A percentile compares a stretch with the other conserved stretches of the same genome.
Conservation (phyloP, 1,284 basidiomycete genomes). For the Volvariella surrecta region DNA sequence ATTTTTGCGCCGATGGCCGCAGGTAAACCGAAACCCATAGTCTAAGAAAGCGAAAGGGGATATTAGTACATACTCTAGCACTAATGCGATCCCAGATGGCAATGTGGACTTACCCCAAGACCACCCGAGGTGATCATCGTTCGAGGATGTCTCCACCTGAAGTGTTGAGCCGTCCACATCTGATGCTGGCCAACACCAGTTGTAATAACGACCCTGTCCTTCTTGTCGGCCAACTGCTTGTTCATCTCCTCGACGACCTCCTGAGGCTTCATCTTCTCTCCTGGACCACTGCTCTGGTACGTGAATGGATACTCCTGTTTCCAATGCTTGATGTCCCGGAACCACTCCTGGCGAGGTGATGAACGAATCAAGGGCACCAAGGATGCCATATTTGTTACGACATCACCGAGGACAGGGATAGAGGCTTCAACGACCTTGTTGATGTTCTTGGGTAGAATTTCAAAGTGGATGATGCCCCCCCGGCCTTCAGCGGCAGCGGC, state of each 20-base stretch:
- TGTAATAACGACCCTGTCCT: slow-evolving; percentile 84
- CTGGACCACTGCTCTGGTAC: slow-evolving; percentile 60
- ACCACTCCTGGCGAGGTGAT: slow-evolving; percentile 72
- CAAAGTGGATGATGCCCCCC: slow-evolving; percentile 98
- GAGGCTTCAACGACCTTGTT: slow-evolving; percentile 98
- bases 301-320: slow-evolving; percentile 90
- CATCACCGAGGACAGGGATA: slow-evolving; percentile 92
- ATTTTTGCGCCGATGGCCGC: slow-evolving; percentile 96
- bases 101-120: slow-evolving; percentile 72
- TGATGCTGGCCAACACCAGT: slow-evolving; percentile 99
- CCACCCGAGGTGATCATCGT: slow-evolving; percentile 96
- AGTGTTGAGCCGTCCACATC: slow-evolving; percentile 99
- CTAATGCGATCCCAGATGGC: slow-evolving; percentile 1
- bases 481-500: slow-evolving; percentile 81
- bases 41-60: slow-evolving; percentile 34
- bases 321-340: slow-evolving; percentile 76
- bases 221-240: slow-evolving; percentile 60
- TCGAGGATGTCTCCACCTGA: slow-evolving; percentile 82
- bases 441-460: slow-evolving; percentile 98
- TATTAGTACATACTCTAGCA: slow-evolving; percentile 5
- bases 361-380: slow-evolving; percentile 75
- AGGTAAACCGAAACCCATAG: slow-evolving; percentile 97
- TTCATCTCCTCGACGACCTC: slow-evolving; percentile 94
- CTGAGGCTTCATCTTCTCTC: slow-evolving; percentile 87
- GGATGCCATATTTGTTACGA: slow-evolving; percentile 73